A percentile compares a stretch with the other conserved stretches of the same genome.
Evolutionary conservation across 768 basidiomycete species (phyloP).

Genomic region (Lenzites betulinus): DNA sequence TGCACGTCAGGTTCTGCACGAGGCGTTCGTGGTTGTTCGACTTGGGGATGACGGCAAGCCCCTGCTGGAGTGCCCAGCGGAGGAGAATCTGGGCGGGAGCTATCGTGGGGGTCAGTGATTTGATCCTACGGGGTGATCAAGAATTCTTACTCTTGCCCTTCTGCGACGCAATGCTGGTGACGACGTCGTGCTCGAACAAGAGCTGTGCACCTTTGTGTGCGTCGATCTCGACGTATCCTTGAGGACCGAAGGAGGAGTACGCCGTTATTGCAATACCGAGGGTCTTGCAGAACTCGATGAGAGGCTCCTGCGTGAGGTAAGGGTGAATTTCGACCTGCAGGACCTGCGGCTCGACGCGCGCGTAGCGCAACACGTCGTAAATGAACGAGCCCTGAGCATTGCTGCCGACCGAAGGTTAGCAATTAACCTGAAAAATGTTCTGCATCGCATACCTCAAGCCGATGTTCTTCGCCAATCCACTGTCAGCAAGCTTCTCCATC

Average conservation of each 20-base stretch:
- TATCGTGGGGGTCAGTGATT: neutral
- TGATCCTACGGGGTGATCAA: neutral
- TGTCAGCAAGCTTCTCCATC: constrained; percentile 79
- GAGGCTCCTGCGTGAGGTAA: constrained; percentile 50
- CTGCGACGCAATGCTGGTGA: constrained; percentile 48
- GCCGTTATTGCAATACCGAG: constrained; percentile 53
- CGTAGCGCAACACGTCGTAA: constrained; percentile 78
- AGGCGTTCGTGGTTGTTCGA: constrained; percentile 41
- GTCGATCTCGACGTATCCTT: constrained; percentile 65
- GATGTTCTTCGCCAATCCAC: constrained; percentile 73
- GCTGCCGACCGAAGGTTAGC: constrained; percentile 39
- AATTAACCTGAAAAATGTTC: neutral
- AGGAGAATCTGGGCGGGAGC: constrained; percentile 45
- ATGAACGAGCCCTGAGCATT: constrained; percentile 76
- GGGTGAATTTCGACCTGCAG: constrained; percentile 66
- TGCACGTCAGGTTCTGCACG: constrained; percentile 47
- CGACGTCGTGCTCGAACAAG: constrained; percentile 51
- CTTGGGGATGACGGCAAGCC: constrained; percentile 54
- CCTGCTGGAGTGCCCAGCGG: constrained; percentile 51
- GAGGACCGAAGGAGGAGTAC: constrained; percentile 58
- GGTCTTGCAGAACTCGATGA: constrained; percentile 46
- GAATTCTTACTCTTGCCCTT: constrained; percentile 52
- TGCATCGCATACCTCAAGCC: constrained; percentile 58
- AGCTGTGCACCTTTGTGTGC: constrained; percentile 53
- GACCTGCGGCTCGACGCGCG: constrained; percentile 59